phyloP scores from a whole-genome alignment of 148 eudicot genomes.

The Camellia lanceoleosa region DNA sequence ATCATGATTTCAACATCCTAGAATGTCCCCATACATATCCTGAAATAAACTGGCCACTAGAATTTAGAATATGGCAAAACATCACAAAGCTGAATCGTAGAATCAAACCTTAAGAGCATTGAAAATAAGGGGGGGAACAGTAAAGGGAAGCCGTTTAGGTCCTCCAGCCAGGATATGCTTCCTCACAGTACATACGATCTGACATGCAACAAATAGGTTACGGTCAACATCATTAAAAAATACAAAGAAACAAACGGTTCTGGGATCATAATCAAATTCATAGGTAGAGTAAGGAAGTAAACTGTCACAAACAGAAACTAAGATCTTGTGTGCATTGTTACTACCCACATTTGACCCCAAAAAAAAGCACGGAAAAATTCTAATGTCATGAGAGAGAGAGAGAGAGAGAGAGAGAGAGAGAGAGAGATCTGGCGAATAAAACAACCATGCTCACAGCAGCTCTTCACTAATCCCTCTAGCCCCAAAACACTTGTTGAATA shows the following conservation, averaged over 20 bases:
- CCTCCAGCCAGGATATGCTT: conserved; percentile 89
- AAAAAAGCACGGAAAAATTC: background rate
- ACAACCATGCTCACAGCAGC: background rate
- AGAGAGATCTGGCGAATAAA: background rate
- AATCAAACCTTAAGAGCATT: conserved; percentile 74
- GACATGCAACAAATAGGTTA: conserved; percentile 31
- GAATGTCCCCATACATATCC: background rate
- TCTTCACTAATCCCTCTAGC: background rate
- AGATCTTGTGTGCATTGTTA: background rate
- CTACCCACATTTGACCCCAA: background rate
- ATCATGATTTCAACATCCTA: conserved; percentile 4
- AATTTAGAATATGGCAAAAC: background rate
- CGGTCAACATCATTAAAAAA: conserved; percentile 16
- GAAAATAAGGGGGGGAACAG: conserved; percentile 88
- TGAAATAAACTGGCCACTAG: background rate
- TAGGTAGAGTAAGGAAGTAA: background rate
- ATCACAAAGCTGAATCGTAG: conserved; percentile 13
- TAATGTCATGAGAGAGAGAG: too few species aligned
- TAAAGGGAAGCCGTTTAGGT: conserved; percentile 70
- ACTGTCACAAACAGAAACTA: background rate
- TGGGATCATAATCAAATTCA: background rate
- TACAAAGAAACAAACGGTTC: background rate
- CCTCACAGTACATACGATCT: conserved; percentile 77
- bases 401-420: background rate
- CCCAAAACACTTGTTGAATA: background rate